Conservation (phyloP, 2,329 filamentous ascomycete genomes). For the Fusarium abutilonis region DNA sequence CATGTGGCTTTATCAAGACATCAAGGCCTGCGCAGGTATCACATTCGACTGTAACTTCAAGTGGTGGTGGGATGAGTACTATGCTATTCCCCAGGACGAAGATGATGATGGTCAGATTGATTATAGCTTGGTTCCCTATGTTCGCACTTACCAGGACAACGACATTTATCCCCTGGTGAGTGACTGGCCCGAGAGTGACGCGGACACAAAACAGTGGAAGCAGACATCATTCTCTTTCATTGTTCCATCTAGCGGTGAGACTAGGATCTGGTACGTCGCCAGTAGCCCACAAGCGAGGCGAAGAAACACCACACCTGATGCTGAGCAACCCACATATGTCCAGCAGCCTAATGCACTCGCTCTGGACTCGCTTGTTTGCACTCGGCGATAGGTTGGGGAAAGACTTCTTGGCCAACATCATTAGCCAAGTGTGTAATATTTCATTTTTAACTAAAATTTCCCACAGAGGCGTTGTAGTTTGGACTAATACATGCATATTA, state of each 20-base stretch:
- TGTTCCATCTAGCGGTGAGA: rapidly evolving
- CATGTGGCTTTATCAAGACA: conserved; percentile 5
- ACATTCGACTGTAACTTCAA: background rate
- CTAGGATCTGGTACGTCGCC: conserved; percentile 15
- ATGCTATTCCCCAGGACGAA: rapidly evolving
- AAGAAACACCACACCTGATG: background rate
- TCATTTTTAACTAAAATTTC: background rate
- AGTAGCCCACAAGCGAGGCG: conserved; percentile 17
- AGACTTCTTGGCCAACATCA: no score
- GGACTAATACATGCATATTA: no score
- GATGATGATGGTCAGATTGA: rapidly evolving
- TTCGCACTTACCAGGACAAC: conserved; percentile 9
- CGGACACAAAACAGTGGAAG: background rate
- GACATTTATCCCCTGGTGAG: background rate
- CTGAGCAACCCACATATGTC: background rate
- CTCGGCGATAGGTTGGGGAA: background rate
- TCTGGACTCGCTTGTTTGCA: background rate
- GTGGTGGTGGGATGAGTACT: conserved; percentile 20
- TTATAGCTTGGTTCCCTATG: conserved; percentile 4
- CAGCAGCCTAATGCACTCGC: conserved; percentile 1
- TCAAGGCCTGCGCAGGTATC: background rate
- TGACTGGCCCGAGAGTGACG: background rate
- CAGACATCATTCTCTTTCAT: background rate
- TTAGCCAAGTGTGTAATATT: no score
- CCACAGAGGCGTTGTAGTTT: no score